Evolutionary conservation across 495 filamentous ascomycete genomes (phyloP).

Genomic region (Penicillium simplicissimum): DNA sequence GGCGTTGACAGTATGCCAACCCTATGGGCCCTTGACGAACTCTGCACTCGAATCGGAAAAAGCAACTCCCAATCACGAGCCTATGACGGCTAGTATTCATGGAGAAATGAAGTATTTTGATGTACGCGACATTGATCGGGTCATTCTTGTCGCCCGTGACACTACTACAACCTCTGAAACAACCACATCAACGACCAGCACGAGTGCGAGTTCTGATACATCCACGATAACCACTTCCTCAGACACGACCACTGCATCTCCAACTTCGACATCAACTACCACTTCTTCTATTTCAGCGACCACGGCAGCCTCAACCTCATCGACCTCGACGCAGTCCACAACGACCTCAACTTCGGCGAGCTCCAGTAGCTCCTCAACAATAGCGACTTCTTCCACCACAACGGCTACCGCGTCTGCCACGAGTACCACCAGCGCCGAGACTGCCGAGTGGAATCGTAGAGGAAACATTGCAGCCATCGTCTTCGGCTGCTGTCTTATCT

Average conservation of each 20-base stretch:
- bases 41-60: background rate
- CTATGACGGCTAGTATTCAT: background rate
- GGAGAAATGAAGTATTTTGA: background rate
- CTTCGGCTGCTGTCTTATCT: conserved; percentile 12
- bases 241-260: conserved; percentile 3
- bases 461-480: conserved; percentile 21
- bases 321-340: background rate
- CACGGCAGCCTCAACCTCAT: background rate
- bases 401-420: conserved; percentile 18
- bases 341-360: background rate
- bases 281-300: conserved; percentile 6
- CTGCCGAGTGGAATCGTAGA: conserved; percentile 12
- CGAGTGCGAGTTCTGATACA: background rate
- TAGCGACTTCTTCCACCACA: conserved; percentile 8
- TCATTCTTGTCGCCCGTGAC: conserved; percentile 15
- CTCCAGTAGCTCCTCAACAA: conserved; percentile 16
- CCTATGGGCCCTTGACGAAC: background rate
- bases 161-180: conserved; percentile 13
- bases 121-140: background rate
- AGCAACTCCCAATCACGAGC: background rate
- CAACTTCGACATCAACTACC: conserved; percentile 4
- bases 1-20: background rate
- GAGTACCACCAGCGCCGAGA: conserved; percentile 11
- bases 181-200: conserved; percentile 1
- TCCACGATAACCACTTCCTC: background rate